Percentiles rank a stretch among this genome's conserved stretches.
phyloP scores from a whole-genome alignment of 2,329 filamentous ascomycete genomes.

The Cordyceps cateniannulata region DNA sequence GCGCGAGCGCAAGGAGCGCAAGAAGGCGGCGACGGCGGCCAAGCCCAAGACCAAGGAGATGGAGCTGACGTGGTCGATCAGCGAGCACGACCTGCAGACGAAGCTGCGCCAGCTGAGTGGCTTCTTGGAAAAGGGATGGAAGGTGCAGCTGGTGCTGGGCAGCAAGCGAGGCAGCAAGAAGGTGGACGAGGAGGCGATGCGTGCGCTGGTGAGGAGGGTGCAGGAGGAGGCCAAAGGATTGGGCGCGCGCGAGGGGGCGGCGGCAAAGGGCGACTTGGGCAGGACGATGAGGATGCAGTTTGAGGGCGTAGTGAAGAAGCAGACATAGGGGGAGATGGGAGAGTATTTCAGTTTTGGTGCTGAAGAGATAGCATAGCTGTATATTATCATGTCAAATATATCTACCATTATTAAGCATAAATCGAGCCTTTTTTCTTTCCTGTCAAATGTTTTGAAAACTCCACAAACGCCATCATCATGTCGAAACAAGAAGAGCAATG shows the following conservation, averaged over 20 bases:
- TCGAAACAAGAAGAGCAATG: not conserved
- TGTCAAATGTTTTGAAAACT: not conserved
- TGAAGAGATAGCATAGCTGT: not conserved
- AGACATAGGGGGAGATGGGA: not conserved
- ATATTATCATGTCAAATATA: not conserved
- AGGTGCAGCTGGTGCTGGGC: conserved; percentile 68
- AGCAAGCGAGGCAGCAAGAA: conserved; percentile 54
- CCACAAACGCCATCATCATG: conserved; percentile 4
- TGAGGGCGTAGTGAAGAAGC: conserved; percentile 25
- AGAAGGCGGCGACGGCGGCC: conserved; percentile 29
- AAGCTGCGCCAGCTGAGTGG: conserved; percentile 58
- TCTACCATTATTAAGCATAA: not conserved
- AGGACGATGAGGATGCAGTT: conserved; percentile 37
- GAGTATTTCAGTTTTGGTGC: not conserved
- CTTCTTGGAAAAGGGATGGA: conserved; percentile 69
- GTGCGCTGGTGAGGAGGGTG: conserved; percentile 44
- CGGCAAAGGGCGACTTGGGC: conserved; percentile 38
- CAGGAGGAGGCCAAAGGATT: conserved; percentile 26
- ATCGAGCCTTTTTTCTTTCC: not conserved
- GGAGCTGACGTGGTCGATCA: conserved; percentile 89
- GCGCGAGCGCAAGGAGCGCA: conserved; percentile 37
- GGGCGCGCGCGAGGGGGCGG: conserved; percentile 38
- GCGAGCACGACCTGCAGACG: conserved; percentile 65
- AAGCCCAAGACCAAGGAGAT: conserved; percentile 59
- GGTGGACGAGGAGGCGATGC: conserved; percentile 55